Percentiles rank a stretch among this genome's conserved stretches.
phyloP scores from a whole-genome alignment of 2,329 filamentous ascomycete species.

The Verticillium isaacii region DNA sequence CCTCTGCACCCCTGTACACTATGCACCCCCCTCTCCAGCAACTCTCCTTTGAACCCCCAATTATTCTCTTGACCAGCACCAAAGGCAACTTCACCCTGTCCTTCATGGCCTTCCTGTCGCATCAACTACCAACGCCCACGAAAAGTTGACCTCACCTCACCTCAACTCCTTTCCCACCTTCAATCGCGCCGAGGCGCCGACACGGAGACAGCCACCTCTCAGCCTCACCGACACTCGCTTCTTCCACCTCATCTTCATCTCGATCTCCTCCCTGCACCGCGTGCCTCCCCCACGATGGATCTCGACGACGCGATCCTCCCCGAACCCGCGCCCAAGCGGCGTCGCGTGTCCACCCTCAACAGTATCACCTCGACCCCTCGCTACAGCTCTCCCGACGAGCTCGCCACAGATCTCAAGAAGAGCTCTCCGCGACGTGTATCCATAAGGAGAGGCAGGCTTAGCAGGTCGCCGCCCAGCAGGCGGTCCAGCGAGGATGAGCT shows the following conservation, averaged over 20 bases:
- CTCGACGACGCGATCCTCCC: slow-evolving; percentile 13
- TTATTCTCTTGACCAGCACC: no score
- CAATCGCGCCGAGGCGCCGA: no score
- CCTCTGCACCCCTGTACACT: background rate
- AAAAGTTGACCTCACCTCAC: no score
- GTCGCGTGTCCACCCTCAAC: slow-evolving; percentile 31
- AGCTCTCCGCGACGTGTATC: slow-evolving; percentile 9
- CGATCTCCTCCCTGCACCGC: background rate
- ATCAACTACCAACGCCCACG: no score
- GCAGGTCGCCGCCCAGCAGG: slow-evolving; percentile 11
- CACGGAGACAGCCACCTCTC: no score
- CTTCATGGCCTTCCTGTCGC: no score
- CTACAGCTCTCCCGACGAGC: slow-evolving; percentile 42
- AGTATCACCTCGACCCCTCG: slow-evolving; percentile 32
- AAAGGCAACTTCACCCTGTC: no score
- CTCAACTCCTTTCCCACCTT: no score
- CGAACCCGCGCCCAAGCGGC: slow-evolving; percentile 34
- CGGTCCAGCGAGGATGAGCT: slow-evolving; percentile 16
- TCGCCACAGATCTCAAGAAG: background rate
- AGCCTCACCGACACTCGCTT: background rate
- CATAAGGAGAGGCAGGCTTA: slow-evolving; percentile 8
- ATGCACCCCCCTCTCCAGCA: background rate
- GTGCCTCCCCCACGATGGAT: slow-evolving; percentile 7
- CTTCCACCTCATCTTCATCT: background rate
- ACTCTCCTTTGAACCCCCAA: no score